Percentiles rank a stretch among this genome's conserved stretches.
Evolutionary conservation across 768 basidiomycete genomes (phyloP).

Genomic region (Coprinellus micaceus): DNA sequence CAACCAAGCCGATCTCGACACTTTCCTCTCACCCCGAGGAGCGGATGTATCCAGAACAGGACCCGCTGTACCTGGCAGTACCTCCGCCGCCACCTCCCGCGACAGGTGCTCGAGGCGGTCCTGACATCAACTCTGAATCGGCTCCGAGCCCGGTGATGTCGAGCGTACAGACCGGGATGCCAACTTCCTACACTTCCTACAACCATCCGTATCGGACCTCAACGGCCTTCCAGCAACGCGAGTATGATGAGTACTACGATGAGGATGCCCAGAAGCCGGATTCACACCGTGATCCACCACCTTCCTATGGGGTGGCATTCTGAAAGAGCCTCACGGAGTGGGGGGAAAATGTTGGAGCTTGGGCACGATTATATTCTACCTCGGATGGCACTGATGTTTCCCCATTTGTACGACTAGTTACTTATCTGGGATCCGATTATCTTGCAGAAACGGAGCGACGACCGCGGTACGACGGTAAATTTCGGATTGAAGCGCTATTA

Average conservation of each 20-base stretch:
- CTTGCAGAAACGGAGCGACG: no score
- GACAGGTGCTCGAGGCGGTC: not conserved
- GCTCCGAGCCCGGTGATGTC: not conserved
- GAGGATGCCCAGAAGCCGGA: not conserved
- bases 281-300: slow-evolving; percentile 1
- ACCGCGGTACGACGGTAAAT: not conserved
- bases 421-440: no score
- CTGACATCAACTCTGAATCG: not conserved
- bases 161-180: not conserved
- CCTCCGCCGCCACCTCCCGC: not conserved
- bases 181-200: no score
- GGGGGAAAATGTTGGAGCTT: not conserved
- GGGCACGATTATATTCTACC: no score
- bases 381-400: no score
- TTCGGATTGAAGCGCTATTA: not conserved
- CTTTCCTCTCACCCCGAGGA: not conserved
- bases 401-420: no score
- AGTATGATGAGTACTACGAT: not conserved
- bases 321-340: not conserved
- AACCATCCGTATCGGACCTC: not conserved
- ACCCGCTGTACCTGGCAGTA: not conserved
- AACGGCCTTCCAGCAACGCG: not conserved
- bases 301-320: not conserved
- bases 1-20: not conserved
- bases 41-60: not conserved